A percentile compares a stretch with the other conserved stretches of the same genome.
Conservation (phyloP, 2,329 filamentous ascomycete species). For the Aspergillus unguis region DNA sequence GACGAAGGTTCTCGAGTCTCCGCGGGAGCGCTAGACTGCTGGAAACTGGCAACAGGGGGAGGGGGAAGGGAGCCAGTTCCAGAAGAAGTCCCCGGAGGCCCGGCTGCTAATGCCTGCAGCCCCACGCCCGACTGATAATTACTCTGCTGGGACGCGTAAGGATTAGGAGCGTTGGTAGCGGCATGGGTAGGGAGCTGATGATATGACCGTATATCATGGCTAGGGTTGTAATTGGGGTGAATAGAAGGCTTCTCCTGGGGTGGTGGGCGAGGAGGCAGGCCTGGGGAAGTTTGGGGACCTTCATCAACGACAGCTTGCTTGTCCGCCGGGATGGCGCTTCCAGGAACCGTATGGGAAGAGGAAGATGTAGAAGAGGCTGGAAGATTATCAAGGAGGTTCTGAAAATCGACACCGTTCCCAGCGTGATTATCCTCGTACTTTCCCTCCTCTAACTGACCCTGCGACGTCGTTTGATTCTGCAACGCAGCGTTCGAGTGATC, state of each 20-base stretch:
- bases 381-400: slow-evolving; percentile 49
- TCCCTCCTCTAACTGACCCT: slow-evolving; percentile 26
- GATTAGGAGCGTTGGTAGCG: slow-evolving; percentile 24
- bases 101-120: slow-evolving; percentile 25
- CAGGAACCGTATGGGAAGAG: slow-evolving; percentile 24
- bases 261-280: slow-evolving; percentile 45
- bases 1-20: slow-evolving; percentile 24
- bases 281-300: slow-evolving; percentile 35
- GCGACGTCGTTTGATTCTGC: slow-evolving; percentile 18
- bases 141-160: slow-evolving; percentile 35
- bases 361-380: slow-evolving; percentile 34
- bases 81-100: slow-evolving; percentile 36
- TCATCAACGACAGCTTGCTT: slow-evolving; percentile 30
- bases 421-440: slow-evolving; percentile 20
- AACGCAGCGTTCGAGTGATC: slow-evolving; percentile 24
- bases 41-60: slow-evolving; percentile 41
- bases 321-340: slow-evolving; percentile 23
- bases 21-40: slow-evolving; percentile 26
- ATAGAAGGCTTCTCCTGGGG: slow-evolving; percentile 42
- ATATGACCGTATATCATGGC: slow-evolving; percentile 40
- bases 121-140: slow-evolving; percentile 30
- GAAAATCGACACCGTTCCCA: slow-evolving; percentile 46
- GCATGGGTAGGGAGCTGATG: slow-evolving; percentile 34
- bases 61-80: slow-evolving; percentile 38
- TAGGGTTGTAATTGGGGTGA: slow-evolving; percentile 37